Percentiles rank a stretch among this genome's conserved stretches.
These are phyloP conservation scores for Pyropia haitanensis DNA, from an alignment of 23 red algal genomes.

Conservation along the genomic window DNA sequence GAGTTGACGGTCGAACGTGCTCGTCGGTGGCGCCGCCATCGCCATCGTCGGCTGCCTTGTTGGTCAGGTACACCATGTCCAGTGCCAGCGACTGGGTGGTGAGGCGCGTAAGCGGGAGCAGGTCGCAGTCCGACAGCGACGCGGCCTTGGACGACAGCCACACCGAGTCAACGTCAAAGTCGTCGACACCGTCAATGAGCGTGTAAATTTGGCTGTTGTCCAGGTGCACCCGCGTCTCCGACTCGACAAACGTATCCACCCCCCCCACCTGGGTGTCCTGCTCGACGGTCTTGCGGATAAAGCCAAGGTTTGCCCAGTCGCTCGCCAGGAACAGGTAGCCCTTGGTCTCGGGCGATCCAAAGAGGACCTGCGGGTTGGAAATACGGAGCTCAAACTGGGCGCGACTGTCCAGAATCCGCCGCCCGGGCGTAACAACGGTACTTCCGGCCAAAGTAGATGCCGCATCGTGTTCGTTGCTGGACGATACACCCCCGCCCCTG, in stretches of 20 bases:
- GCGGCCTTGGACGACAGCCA: conserved; percentile 1
- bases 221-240: conserved; percentile 55
- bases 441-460: background rate
- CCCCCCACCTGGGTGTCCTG: conserved; percentile 51
- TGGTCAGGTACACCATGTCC: conserved; percentile 60
- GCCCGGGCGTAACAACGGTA: too few species aligned
- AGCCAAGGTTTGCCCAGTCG: conserved; percentile 30
- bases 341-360: conserved; percentile 53
- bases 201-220: conserved; percentile 38
- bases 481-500: background rate
- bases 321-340: conserved; percentile 43
- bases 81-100: conserved; percentile 39
- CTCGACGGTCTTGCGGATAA: conserved; percentile 46
- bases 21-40: conserved; percentile 42
- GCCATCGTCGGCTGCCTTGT: conserved; percentile 5
- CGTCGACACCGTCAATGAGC: conserved; percentile 6
- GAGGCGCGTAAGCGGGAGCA: conserved; percentile 14
- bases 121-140: background rate
- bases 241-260: conserved; percentile 38
- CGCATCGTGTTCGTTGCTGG: background rate
- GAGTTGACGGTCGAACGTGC: conserved; percentile 36
- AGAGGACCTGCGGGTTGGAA: conserved; percentile 42
- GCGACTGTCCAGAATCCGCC: conserved; percentile 19
- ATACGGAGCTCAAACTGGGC: conserved; percentile 44
- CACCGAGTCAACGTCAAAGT: conserved; percentile 27